These are phyloP conservation scores for Komagataella pastoris DNA, from an alignment of 805 yeast species.

Conservation along the genomic window DNA sequence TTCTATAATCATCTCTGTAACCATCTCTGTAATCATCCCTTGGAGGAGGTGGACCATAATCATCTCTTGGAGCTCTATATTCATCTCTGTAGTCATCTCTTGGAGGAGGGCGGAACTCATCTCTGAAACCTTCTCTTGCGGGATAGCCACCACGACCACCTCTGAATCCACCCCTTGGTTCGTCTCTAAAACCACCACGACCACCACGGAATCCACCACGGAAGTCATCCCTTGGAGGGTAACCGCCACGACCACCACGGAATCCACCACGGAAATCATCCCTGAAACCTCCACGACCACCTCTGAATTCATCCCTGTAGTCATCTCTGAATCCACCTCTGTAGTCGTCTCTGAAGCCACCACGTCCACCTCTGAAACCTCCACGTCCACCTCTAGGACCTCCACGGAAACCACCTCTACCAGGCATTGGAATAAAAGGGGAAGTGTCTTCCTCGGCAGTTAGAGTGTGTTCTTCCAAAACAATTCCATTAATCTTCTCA, in stretches of 20 bases:
- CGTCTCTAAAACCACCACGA: conserved; percentile 21
- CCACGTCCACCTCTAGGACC: conserved; percentile 27
- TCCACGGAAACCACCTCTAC: conserved; percentile 22
- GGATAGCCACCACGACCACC: conserved; percentile 20
- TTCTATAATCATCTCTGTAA: conserved; percentile 11
- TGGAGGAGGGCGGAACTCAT: conserved; percentile 11
- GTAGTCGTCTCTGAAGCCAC: conserved; percentile 25
- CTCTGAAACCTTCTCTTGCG: conserved; percentile 11
- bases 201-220: conserved; percentile 11
- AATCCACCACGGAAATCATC: conserved; percentile 21
- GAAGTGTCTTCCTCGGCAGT: conserved; percentile 69
- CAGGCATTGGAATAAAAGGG: conserved; percentile 34
- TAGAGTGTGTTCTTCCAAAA: conserved; percentile 53
- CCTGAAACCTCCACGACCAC: conserved; percentile 8
- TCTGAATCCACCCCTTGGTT: conserved; percentile 25
- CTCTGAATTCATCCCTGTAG: conserved; percentile 17
- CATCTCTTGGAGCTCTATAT: conserved; percentile 14
- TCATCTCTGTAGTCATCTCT: conserved; percentile 6
- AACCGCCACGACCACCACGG: conserved; percentile 12
- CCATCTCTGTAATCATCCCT: conserved; percentile 2
- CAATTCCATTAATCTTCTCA: conserved; percentile 55
- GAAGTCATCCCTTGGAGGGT: conserved; percentile 10
- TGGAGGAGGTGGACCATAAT: conserved; percentile 11
- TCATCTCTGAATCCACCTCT: conserved; percentile 27
- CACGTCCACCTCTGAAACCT: conserved; percentile 32